Evolutionary conservation across 805 yeast genomes (phyloP).

Genomic region (Myxozyma vanderwaltii): DNA sequence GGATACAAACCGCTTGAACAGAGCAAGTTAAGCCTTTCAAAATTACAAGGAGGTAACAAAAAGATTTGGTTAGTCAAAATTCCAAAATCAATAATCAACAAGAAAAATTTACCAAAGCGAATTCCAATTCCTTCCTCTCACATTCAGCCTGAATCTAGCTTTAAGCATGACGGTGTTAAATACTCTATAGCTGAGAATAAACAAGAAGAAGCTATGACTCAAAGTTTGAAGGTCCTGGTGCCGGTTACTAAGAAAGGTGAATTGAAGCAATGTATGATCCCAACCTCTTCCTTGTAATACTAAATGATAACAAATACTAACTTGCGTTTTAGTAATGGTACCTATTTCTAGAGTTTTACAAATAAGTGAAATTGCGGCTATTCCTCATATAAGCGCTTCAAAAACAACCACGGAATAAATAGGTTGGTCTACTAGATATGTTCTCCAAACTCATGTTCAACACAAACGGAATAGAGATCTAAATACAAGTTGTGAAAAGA

Average conservation of each 20-base stretch:
- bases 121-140: conserved; percentile 14
- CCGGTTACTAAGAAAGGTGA: conserved; percentile 6
- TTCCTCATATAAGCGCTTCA: conserved; percentile 14
- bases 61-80: conserved; percentile 26
- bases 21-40: conserved; percentile 6
- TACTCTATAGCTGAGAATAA: conserved; percentile 18
- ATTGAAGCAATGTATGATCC: conserved; percentile 10
- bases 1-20: conserved; percentile 17
- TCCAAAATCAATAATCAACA: conserved; percentile 9
- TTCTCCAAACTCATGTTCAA: too few species aligned
- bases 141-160: background rate
- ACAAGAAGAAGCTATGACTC: conserved; percentile 12
- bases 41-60: conserved; percentile 5
- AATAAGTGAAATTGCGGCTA: conserved; percentile 27
- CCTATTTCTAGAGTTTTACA: conserved; percentile 18
- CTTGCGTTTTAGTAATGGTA: conserved; percentile 1
- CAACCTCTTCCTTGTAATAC: too few species aligned
- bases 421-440: background rate
- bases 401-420: background rate
- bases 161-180: conserved; percentile 9
- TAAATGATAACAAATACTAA: background rate
- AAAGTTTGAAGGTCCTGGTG: conserved; percentile 18
- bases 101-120: conserved; percentile 1
- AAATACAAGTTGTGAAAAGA: too few species aligned
- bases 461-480: too few species aligned